Conservation (phyloP, 768 basidiomycete species). For the Tylopilus subfusipes region DNA sequence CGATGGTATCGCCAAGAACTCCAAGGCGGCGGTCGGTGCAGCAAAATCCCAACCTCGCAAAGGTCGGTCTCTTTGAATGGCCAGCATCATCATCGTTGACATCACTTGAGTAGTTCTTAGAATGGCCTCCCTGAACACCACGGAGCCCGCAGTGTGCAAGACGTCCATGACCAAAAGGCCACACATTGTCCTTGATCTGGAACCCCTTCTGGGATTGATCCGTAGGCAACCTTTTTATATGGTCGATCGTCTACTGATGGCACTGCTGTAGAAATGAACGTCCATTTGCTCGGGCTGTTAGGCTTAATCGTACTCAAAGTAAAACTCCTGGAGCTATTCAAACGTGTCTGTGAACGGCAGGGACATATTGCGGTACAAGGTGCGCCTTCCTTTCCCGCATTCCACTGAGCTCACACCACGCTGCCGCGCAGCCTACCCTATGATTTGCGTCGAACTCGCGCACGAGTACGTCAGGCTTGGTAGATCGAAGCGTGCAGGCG, state of each 20-base stretch:
- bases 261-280: conserved; percentile 43
- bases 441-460: conserved; percentile 66
- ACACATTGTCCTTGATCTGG: conserved; percentile 22
- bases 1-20: background rate
- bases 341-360: conserved; percentile 55
- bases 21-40: conserved; percentile 24
- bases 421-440: conserved; percentile 52
- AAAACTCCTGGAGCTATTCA: conserved; percentile 59
- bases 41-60: conserved; percentile 45
- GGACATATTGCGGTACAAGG: conserved; percentile 44
- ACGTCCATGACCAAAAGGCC: background rate
- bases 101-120: conserved; percentile 3
- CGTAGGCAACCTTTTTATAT: conserved; percentile 39
- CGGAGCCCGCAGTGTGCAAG: conserved; percentile 1
- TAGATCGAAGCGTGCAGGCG: conserved; percentile 58
- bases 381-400: conserved; percentile 25
- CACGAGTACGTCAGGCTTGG: conserved; percentile 79
- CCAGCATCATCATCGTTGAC: background rate
- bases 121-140: conserved; percentile 19
- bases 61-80: conserved; percentile 24
- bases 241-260: background rate
- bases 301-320: conserved; percentile 65
- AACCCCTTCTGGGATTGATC: conserved; percentile 43
- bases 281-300: conserved; percentile 65
- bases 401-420: background rate